Evolutionary conservation across 2,329 filamentous ascomycete species (phyloP).

Genomic region (Rutstroemia sydowiana): DNA sequence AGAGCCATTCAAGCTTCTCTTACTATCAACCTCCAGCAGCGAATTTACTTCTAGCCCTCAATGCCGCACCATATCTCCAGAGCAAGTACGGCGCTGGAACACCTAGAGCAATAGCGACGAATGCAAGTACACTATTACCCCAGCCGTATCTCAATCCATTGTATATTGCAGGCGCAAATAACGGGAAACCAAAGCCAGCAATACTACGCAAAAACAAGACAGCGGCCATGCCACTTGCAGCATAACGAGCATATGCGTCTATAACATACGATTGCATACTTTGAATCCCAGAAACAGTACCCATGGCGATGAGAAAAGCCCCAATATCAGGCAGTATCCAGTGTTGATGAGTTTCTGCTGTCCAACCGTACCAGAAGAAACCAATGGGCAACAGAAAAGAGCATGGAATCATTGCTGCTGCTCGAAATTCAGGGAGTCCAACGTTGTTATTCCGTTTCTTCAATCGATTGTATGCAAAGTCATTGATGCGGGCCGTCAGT

Average conservation of each 20-base stretch:
- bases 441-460: not conserved
- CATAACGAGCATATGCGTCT: constrained; percentile 32
- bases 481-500: constrained; percentile 19
- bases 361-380: constrained; percentile 52
- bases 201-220: not conserved
- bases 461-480: constrained; percentile 10
- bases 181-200: constrained; percentile 34
- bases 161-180: constrained; percentile 28
- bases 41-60: constrained; percentile 24
- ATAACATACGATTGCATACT: constrained; percentile 39
- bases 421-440: constrained; percentile 49
- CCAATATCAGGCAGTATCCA: constrained; percentile 39
- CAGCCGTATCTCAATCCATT: constrained; percentile 35
- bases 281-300: constrained; percentile 34
- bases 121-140: constrained; percentile 36
- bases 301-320: constrained; percentile 22
- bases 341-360: constrained; percentile 41
- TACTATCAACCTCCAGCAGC: no score
- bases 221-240: constrained; percentile 35
- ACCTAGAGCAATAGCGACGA: constrained; percentile 43
- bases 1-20: no score
- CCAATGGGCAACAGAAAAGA: constrained; percentile 49
- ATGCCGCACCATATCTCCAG: constrained; percentile 29
- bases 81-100: constrained; percentile 38
- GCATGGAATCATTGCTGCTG: constrained; percentile 50